phyloP scores from a whole-genome alignment of 352 stramenopile genomes.

The Phytophthora nicotianae region DNA sequence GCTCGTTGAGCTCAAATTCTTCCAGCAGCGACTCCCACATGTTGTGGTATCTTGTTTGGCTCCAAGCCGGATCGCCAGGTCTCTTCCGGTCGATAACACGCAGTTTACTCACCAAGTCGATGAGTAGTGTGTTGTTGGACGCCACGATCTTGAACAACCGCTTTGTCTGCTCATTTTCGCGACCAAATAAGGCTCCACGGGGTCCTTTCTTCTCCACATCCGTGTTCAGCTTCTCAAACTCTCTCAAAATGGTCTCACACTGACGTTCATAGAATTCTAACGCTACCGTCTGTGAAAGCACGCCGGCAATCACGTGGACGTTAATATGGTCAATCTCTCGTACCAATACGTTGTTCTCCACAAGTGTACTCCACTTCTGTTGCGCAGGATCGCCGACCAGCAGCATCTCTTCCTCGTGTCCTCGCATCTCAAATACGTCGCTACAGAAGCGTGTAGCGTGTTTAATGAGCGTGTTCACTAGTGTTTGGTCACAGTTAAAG shows the following conservation, averaged over 20 bases:
- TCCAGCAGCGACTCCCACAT: constrained; percentile 89
- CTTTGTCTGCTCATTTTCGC: constrained; percentile 78
- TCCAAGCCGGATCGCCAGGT: constrained; percentile 94
- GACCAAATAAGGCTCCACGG: constrained; percentile 72
- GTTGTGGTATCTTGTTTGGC: constrained; percentile 94
- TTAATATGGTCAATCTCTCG: constrained; percentile 86
- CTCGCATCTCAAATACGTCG: constrained; percentile 79
- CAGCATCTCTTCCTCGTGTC: constrained; percentile 82
- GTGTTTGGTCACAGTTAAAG: constrained; percentile 89
- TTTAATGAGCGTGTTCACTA: constrained; percentile 76
- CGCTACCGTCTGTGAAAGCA: constrained; percentile 96
- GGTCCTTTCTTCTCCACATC: constrained; percentile 80
- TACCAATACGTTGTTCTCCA: constrained; percentile 85
- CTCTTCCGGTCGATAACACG: constrained; percentile 95
- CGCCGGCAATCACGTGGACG: constrained; percentile 93
- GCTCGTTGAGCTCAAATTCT: constrained; percentile 94
- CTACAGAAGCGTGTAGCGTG: constrained; percentile 79
- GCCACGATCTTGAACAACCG: constrained; percentile 92
- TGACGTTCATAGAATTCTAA: constrained; percentile 96
- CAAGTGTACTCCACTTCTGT: constrained; percentile 80
- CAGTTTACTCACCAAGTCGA: constrained; percentile 96
- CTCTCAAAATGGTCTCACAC: constrained; percentile 94
- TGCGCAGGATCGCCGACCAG: constrained; percentile 70
- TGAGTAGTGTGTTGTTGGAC: constrained; percentile 96
- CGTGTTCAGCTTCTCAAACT: constrained; percentile 95